Evolutionary conservation across 306 rosid genomes (phyloP).

Genomic region (Styphnolobium japonicum): DNA sequence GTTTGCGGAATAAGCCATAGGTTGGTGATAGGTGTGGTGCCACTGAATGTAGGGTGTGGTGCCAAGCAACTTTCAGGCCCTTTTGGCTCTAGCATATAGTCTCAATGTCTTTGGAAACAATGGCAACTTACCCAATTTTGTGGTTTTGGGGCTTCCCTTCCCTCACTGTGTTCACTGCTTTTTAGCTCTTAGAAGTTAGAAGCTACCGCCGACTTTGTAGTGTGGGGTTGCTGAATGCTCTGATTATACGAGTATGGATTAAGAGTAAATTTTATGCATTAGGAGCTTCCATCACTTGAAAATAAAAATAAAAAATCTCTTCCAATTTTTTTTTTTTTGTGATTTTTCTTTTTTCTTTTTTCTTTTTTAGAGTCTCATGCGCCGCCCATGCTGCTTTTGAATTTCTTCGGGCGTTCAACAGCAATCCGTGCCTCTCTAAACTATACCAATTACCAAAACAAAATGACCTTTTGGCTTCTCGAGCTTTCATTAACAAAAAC

Average conservation of each 20-base stretch:
- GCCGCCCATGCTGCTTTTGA: conserved; percentile 34
- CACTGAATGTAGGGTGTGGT: conserved; percentile 20
- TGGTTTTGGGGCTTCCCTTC: conserved; percentile 26
- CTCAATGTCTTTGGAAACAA: conserved; percentile 45
- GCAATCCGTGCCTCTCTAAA: neutral
- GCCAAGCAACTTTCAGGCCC: conserved; percentile 13
- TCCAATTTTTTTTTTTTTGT: neutral
- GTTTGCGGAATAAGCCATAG: too few species aligned
- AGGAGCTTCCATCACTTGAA: neutral
- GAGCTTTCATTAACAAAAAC: too few species aligned
- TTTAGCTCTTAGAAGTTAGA: conserved; percentile 33
- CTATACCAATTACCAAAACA: conserved; percentile 24
- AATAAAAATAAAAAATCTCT: neutral
- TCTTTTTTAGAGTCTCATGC: conserved; percentile 3
- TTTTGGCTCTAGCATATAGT: conserved; percentile 38
- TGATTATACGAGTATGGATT: neutral
- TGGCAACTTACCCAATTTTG: conserved; percentile 50
- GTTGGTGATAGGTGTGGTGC: conserved; percentile 25
- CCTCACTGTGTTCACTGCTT: conserved; percentile 10
- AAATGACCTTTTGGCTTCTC: conserved; percentile 17
- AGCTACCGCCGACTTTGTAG: conserved; percentile 25
- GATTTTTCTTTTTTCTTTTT: neutral
- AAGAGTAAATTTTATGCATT: neutral
- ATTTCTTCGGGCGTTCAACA: conserved; percentile 22
- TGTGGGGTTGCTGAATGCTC: neutral